Conservation (phyloP, 495 filamentous ascomycete genomes). For the Letharia lupina region DNA sequence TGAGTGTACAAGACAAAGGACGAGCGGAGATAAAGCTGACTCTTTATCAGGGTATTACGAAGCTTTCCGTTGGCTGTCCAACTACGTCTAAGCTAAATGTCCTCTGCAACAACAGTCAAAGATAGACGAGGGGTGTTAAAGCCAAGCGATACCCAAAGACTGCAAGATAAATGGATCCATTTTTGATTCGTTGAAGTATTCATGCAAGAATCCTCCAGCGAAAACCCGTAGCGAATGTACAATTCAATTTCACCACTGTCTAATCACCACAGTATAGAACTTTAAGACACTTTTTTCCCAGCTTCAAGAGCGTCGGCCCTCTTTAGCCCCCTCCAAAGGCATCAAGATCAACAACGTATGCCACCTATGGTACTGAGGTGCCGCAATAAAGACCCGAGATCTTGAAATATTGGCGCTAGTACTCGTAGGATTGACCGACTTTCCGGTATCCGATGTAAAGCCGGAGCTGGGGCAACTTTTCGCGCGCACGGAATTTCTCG, state of each 20-base stretch:
- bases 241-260: not conserved
- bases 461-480: not conserved
- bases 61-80: conserved; percentile 48
- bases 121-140: not conserved
- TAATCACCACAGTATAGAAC: no score
- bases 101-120: not conserved
- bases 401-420: not conserved
- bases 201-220: not conserved
- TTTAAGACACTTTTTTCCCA: not conserved
- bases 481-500: not conserved
- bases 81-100: conserved; percentile 39
- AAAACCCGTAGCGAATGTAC: not conserved
- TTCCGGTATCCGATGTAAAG: not conserved
- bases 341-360: not conserved
- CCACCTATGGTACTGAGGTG: no score
- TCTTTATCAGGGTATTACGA: conserved; percentile 41
- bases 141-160: conserved; percentile 4
- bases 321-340: not conserved
- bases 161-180: not conserved
- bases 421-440: not conserved
- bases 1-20: conserved; percentile 33
- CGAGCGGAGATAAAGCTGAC: conserved; percentile 10
- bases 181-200: not conserved
- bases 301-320: not conserved
- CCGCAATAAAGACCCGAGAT: not conserved